A percentile compares a stretch with the other conserved stretches of the same genome.
These are phyloP conservation scores for Quercus wislizeni DNA, from an alignment of 306 rosid species.

Conservation along the genomic window DNA sequence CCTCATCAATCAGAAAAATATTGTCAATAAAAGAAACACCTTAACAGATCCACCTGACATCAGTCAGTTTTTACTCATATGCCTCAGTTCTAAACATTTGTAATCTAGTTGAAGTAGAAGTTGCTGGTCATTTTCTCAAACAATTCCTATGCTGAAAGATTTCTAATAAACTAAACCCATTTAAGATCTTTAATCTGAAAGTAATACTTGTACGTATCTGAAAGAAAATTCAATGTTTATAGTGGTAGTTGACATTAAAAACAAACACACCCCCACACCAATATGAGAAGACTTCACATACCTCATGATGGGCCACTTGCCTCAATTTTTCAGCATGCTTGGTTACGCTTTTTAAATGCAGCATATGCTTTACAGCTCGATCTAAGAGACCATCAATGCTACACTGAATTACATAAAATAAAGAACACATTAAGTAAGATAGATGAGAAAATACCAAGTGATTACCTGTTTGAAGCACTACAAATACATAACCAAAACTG, in stretches of 20 bases:
- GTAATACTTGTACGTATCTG: not conserved
- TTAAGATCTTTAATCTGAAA: not conserved
- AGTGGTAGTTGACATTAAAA: not conserved
- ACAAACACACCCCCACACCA: not conserved
- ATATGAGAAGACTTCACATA: slow-evolving; percentile 14
- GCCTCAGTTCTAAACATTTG: too few relatives aligned
- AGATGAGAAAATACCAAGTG: slow-evolving; percentile 4
- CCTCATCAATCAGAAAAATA: not conserved
- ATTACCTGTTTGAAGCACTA: not conserved
- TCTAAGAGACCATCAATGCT: slow-evolving; percentile 92
- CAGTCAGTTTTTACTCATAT: not conserved
- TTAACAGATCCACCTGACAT: not conserved
- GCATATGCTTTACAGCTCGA: slow-evolving; percentile 73
- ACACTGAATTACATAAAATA: slow-evolving; percentile 50
- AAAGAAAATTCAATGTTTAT: not conserved
- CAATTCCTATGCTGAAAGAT: not conserved
- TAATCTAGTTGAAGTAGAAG: not conserved
- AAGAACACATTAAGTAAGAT: slow-evolving; percentile 1
- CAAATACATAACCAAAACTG: not conserved
- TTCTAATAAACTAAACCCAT: not conserved
- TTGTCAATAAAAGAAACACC: not conserved
- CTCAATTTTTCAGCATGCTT: slow-evolving; percentile 69
- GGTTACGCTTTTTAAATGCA: slow-evolving; percentile 56
- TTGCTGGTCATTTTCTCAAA: not conserved
- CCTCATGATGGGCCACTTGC: slow-evolving; percentile 41